Evolutionary conservation across 495 filamentous ascomycete species (phyloP).

Genomic region (Aspergillus cavernicola): DNA sequence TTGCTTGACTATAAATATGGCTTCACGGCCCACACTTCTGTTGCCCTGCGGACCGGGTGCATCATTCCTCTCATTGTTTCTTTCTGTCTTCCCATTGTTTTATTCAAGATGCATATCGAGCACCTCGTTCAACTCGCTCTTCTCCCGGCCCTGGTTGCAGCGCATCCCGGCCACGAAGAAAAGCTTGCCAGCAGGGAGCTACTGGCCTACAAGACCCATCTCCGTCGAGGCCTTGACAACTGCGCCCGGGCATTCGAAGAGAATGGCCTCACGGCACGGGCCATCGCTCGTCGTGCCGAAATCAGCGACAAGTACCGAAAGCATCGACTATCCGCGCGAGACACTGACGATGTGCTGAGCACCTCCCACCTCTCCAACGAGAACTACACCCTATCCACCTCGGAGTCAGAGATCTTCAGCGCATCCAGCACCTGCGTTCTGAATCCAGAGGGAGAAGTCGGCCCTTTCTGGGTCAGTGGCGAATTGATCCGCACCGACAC

Average conservation of each 20-base stretch:
- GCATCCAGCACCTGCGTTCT: constrained; percentile 1
- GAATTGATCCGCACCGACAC: constrained; percentile 52
- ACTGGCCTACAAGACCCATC: background rate
- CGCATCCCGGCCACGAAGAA: constrained; percentile 4
- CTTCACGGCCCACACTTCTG: background rate
- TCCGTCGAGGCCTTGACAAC: background rate
- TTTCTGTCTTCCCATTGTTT: background rate
- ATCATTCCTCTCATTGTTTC: too few species aligned
- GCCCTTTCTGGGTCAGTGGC: constrained; percentile 12
- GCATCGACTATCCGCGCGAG: background rate
- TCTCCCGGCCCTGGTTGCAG: background rate
- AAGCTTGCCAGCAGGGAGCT: background rate
- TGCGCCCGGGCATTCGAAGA: background rate
- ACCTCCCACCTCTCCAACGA: background rate
- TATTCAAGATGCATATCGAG: background rate
- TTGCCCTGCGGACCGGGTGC: too few species aligned
- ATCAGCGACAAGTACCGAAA: background rate
- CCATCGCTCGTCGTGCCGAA: background rate
- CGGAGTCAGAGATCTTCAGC: background rate
- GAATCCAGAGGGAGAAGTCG: constrained; percentile 2
- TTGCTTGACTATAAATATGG: background rate
- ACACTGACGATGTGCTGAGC: background rate
- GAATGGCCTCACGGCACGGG: background rate
- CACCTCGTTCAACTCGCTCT: background rate
- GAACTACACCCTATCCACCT: background rate